Base-by-base conservation (phyloP, 192 early-diverging fungal species). In the Coemansia sp. region DNA sequence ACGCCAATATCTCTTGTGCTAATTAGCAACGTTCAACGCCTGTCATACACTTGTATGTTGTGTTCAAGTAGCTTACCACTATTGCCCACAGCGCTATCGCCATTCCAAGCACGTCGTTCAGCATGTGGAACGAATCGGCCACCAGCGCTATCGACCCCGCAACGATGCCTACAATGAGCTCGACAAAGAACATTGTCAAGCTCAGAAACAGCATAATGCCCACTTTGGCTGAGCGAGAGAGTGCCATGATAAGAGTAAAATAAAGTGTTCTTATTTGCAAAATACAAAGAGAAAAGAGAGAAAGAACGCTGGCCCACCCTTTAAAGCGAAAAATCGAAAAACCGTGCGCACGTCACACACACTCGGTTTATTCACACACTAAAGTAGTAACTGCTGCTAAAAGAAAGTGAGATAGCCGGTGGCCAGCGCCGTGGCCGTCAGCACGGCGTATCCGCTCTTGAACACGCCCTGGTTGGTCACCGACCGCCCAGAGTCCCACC, bases 91-190 rank as follows among this genome's bases (percentile, higher is more conserved):
- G 82, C 14, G 89, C 93, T 52, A 96, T 87, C 28, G 87, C 65
- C 61, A 92, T 83, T 48, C 86, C 84, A 12, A 94, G 67, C 5
- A 94, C 80, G 78, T 93, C 94, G 51, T 87, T 90, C 47, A 94
- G 76, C 93, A 95, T 94, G 74, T 97, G 94, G 85, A 93, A 97
- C 19, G 90, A 89, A 78, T 97, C 94, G 1, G 93, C 93, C 36
- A 97, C 81, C 23, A 97, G 84, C 1, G 93, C 89, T 36, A 97
- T 79, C 19, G 92, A 94, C 28, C 83, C 83, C 0, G 88, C 86
- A 50, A 82, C 65, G 62, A 91, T 88, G 5, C 94, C 94, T 47
- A 90, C 83, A 2, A 91, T 81, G 21, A 95, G 83, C 72, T 97
- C 94, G 17, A 85, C 74, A 28, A 97, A 59, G 65, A 95, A 94